These are phyloP conservation scores for Lophiotrema nucula DNA, from an alignment of 495 filamentous ascomycete species.

Conservation along the genomic window DNA sequence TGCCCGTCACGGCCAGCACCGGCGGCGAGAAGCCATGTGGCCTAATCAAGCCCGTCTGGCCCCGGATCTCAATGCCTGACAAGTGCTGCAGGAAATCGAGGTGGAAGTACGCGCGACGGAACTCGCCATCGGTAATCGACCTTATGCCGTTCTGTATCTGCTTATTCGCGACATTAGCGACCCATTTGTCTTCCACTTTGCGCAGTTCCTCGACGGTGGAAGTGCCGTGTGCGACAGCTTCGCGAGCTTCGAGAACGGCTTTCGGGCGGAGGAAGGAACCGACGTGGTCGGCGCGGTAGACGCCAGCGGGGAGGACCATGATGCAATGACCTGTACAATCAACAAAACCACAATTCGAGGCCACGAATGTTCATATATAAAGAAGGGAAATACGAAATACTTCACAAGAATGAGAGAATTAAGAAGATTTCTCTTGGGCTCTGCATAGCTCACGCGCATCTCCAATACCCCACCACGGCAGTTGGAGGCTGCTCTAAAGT, in stretches of 20 bases:
- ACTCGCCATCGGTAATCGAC: constrained; percentile 37
- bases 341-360: too few relatives aligned
- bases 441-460: background rate
- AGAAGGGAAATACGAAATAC: too few relatives aligned
- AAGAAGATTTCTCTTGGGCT: constrained; percentile 11
- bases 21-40: constrained; percentile 34
- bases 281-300: constrained; percentile 38
- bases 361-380: too few relatives aligned
- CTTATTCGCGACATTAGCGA: constrained; percentile 29
- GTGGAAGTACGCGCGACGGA: constrained; percentile 37
- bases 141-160: constrained; percentile 32
- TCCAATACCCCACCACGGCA: constrained; percentile 27
- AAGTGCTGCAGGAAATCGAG: constrained; percentile 36
- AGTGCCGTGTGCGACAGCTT: constrained; percentile 17
- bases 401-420: background rate
- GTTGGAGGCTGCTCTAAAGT: constrained; percentile 15
- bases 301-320: constrained; percentile 33
- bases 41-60: constrained; percentile 26
- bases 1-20: constrained; percentile 30
- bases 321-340: background rate
- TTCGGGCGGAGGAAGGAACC: constrained; percentile 37
- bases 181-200: constrained; percentile 28
- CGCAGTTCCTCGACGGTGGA: constrained; percentile 24
- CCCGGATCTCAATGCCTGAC: constrained; percentile 28
- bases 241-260: constrained; percentile 30